phyloP scores from a whole-genome alignment of 148 eudicot species.

The Amaranthus hypochondriacus region DNA sequence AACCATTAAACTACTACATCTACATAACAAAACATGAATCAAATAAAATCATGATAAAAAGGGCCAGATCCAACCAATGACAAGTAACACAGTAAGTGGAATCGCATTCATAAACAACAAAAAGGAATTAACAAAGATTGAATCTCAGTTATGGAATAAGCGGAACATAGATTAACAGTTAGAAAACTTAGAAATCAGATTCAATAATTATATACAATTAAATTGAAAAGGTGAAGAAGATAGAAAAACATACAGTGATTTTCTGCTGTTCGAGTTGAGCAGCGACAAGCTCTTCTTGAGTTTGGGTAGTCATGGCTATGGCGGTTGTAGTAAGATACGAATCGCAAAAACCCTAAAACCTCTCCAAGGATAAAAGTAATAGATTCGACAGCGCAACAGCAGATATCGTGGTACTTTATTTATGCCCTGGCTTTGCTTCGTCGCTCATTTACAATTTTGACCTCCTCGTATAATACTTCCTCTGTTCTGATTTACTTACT shows the following conservation, averaged over 20 bases:
- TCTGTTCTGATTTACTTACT: too few relatives aligned
- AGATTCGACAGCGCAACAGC: too few relatives aligned
- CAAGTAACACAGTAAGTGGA: neutral
- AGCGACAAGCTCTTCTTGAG: conserved; percentile 71
- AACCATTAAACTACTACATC: neutral
- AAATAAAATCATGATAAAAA: neutral
- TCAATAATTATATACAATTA: neutral
- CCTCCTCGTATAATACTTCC: too few relatives aligned
- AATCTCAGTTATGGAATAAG: neutral
- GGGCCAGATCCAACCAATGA: neutral
- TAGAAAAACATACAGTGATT: conserved; percentile 35
- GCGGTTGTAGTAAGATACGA: neutral
- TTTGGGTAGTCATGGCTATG: conserved; percentile 59
- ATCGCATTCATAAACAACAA: neutral
- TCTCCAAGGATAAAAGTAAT: too few relatives aligned
- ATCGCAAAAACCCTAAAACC: conserved; percentile 36
- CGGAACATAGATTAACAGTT: neutral
- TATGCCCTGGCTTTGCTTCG: too few relatives aligned
- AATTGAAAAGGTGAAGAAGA: neutral
- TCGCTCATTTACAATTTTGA: too few relatives aligned
- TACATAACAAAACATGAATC: neutral
- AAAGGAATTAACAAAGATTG: neutral
- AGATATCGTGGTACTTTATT: too few relatives aligned
- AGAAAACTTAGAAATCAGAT: neutral
- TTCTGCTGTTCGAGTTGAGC: conserved; percentile 60